Base-by-base conservation (phyloP, 1,284 basidiomycete genomes). In the Singerocomus inundabilis region DNA sequence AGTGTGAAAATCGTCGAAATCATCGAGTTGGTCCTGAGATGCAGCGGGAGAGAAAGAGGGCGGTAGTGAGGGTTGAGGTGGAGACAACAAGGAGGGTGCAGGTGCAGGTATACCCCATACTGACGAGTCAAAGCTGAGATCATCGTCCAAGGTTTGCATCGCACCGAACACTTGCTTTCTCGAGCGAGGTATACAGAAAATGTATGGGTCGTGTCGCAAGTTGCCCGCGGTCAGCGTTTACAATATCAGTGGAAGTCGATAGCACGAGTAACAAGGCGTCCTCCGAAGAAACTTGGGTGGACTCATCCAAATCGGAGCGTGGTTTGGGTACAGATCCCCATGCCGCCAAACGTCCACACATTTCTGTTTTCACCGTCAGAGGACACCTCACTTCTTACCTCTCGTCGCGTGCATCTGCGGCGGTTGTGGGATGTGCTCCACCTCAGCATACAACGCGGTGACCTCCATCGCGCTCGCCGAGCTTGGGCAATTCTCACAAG, bases 401-500 rank as follows among this genome's bases (percentile, higher is more conserved):
- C 82, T 31, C 76, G 88, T 30, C 84, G 82, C 64, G 70, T 82
- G 4, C 89, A 91, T 63, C 75, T 92, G 37, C 78, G 84, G 26
- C 81, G 86, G 13, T 71, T 91, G 5, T 82, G 81, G 61, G 89
- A 92, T 66, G 62, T 91, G 12, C 70, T 94, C 13, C 82, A 93
- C 46, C 70, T 91, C 35, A 85, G 78, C 58, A 71, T 94, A 33
- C 84, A 90, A 44, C 78, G 82, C 12, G 74, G 78, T 33, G 88
- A 94, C 64, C 66, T 82, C 44, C 62, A 65, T 30, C 77, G 88
- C 33, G 92, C 91, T 15, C 77, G 72, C 43, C 76, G 81, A 54
- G 88, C 88, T 9, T 96, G 91, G 89, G 72, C 78, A 28, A 87
- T 94, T 49, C 78, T 95, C 33, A 78, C 82, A n/a, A 78, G 85